Base-by-base conservation (phyloP, 306 rosid genomes). In the Malus domestica region DNA sequence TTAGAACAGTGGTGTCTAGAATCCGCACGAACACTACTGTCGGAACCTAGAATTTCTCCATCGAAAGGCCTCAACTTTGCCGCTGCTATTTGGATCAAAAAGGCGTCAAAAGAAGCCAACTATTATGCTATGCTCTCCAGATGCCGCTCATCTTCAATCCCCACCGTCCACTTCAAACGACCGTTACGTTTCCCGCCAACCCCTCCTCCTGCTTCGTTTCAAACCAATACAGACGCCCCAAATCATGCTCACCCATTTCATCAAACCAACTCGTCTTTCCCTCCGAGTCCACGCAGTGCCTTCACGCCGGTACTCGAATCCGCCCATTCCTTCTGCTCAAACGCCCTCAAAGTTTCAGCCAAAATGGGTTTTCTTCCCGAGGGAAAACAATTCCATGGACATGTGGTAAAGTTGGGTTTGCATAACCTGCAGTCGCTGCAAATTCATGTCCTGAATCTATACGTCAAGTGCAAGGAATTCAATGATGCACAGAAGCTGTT, bases 371-470 rank as follows among this genome's bases (percentile, higher is more conserved):
- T 80, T 77, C 85, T 89, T 77, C 84, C 86, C 40, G 83, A 79
- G 81, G 92, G 82, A 67, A 87, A 86, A 85, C 93, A 83, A 64
- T 16, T 87, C 4, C 98, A 93, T 72, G 89, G 96, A 67, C 80
- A 79, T 71, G 66, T 81, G 38, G 73, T 91, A 19, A 91, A 87
- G 88, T 73, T 68, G 30, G 93, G 97, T 67, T 79, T 83, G 66
- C 78, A 67, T 63, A 83, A 80, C n/a, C 71, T 77, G 7, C 79
- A 89, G 38, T 87, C 84, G 70, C 77, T 85, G 3, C 92, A 88
- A 81, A 80, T 85, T 75, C 93, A 83, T 68, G 46, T 88, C 10
- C 75, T 93, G 84, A 80, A 67, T 74, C 66, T 83, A 10, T 91
- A 86, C 44, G 81, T 90, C 1, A 86, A 80, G 16, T 83, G 89